A percentile compares a stretch with the other conserved stretches of the same genome.
phyloP scores from a whole-genome alignment of 805 yeast genomes.

The Candida vartiovaarae region DNA sequence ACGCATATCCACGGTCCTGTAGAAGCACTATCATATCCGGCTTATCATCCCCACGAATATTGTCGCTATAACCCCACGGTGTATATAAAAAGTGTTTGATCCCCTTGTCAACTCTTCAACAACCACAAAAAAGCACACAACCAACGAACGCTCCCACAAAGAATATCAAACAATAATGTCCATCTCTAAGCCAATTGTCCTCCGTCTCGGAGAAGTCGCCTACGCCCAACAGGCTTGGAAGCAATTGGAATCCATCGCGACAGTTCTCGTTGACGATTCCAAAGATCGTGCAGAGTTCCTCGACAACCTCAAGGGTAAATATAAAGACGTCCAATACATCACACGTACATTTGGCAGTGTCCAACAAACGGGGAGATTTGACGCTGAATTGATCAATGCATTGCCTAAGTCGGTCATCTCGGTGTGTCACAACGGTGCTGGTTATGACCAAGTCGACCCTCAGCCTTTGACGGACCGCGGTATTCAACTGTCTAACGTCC shows the following conservation, averaged over 20 bases:
- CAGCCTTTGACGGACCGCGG: slow-evolving; percentile 41
- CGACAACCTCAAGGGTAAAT: slow-evolving; percentile 26
- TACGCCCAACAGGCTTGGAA: slow-evolving; percentile 66
- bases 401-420: slow-evolving; percentile 49
- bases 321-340: slow-evolving; percentile 28
- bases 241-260: slow-evolving; percentile 36
- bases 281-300: slow-evolving; percentile 31
- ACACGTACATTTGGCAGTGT: slow-evolving; percentile 50
- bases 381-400: slow-evolving; percentile 47
- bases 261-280: slow-evolving; percentile 40
- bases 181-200: slow-evolving; percentile 43
- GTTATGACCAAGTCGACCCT: slow-evolving; percentile 66
- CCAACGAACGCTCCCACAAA: too few species aligned
- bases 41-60: too few species aligned
- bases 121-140: too few species aligned
- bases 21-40: too few species aligned
- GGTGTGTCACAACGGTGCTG: slow-evolving; percentile 65
- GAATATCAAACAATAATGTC: too few species aligned
- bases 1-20: too few species aligned
- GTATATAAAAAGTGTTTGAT: too few species aligned
- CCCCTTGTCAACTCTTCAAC: too few species aligned
- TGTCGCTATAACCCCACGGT: too few species aligned
- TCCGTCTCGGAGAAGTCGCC: slow-evolving; percentile 55
- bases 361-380: slow-evolving; percentile 54
- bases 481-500: slow-evolving; percentile 63